Evolutionary conservation across 176 grass and related monocot genomes (phyloP).

Genomic region (Hsuehochloa calcarea): DNA sequence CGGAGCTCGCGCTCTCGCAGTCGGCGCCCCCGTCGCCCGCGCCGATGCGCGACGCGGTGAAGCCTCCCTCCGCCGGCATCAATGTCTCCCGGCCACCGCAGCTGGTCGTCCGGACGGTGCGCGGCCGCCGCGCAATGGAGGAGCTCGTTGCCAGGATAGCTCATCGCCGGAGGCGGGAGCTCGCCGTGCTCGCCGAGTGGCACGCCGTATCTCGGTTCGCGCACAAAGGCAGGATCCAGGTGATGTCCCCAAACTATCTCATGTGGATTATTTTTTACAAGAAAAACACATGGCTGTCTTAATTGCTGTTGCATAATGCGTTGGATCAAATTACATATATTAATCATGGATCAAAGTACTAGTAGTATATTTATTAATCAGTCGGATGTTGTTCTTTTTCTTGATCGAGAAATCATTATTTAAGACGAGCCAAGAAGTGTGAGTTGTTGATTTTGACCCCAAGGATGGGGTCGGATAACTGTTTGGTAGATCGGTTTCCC

Average conservation of each 20-base stretch:
- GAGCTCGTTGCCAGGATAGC: slow-evolving; percentile 75
- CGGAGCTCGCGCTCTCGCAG: slow-evolving; percentile 20
- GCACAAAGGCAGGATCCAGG: slow-evolving; percentile 81
- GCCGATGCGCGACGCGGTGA: not conserved
- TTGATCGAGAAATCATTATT: slow-evolving; percentile 28
- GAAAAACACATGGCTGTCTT: not conserved
- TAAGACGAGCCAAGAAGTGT: slow-evolving; percentile 32
- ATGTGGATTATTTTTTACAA: not conserved
- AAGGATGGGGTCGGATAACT: slow-evolving; percentile 27
- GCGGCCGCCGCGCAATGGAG: slow-evolving; percentile 65
- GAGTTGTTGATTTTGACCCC: slow-evolving; percentile 48
- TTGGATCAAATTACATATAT: not conserved
- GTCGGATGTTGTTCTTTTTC: slow-evolving; percentile 23
- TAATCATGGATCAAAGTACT: slow-evolving; percentile 15
- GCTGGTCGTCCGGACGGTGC: slow-evolving; percentile 43
- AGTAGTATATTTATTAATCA: not conserved
- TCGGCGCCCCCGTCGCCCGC: slow-evolving; percentile 40
- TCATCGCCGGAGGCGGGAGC: slow-evolving; percentile 60
- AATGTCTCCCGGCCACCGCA: not conserved
- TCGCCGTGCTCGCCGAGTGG: slow-evolving; percentile 49
- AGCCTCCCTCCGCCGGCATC: not conserved
- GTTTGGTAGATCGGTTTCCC: slow-evolving; percentile 61
- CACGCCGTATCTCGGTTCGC: slow-evolving; percentile 64
- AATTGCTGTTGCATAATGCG: slow-evolving; percentile 6
- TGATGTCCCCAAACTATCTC: not conserved